A percentile compares a stretch with the other conserved stretches of the same genome.
These are phyloP conservation scores for Calcarisporium arbuscula DNA, from an alignment of 2,329 filamentous ascomycete species.

Conservation along the genomic window DNA sequence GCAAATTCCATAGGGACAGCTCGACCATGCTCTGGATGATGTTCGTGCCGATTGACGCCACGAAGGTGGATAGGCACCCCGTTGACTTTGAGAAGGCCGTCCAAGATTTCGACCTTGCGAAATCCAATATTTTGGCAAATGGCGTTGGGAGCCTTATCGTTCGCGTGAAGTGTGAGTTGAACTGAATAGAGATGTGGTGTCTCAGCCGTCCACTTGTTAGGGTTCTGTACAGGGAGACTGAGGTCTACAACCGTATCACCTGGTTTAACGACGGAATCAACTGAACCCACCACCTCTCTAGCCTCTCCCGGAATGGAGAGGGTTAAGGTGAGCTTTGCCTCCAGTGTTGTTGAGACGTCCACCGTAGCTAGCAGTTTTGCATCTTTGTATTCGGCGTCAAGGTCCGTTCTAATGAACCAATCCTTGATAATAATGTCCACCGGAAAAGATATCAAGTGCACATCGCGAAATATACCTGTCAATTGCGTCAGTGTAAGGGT, in stretches of 20 bases:
- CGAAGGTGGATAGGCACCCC: slow-evolving; percentile 54
- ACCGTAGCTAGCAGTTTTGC: slow-evolving; percentile 44
- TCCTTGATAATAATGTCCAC: slow-evolving; percentile 46
- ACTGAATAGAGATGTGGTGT: slow-evolving; percentile 54
- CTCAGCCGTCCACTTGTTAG: slow-evolving; percentile 63
- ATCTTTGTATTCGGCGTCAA: slow-evolving; percentile 46
- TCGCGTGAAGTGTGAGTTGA: slow-evolving; percentile 31
- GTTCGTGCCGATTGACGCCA: slow-evolving; percentile 65
- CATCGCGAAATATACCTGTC: slow-evolving; percentile 58
- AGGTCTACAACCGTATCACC: slow-evolving; percentile 31
- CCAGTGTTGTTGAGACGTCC: slow-evolving; percentile 27
- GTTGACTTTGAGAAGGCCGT: slow-evolving; percentile 57
- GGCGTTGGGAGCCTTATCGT: slow-evolving; percentile 21
- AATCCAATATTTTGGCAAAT: slow-evolving; percentile 57
- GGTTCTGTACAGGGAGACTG: slow-evolving; percentile 40
- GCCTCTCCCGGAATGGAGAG: slow-evolving; percentile 34
- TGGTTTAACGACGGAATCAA: slow-evolving; percentile 17
- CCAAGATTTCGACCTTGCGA: slow-evolving; percentile 54
- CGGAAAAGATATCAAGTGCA: slow-evolving; percentile 53
- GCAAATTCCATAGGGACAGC: slow-evolving; percentile 58
- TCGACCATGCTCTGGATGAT: slow-evolving; percentile 58
- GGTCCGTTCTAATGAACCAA: slow-evolving; percentile 46
- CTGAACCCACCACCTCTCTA: slow-evolving; percentile 24
- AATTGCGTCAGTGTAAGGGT: no score
- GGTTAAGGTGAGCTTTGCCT: slow-evolving; percentile 32